A percentile compares a stretch with the other conserved stretches of the same genome.
phyloP scores from a whole-genome alignment of 2,329 filamentous ascomycete species.

The Tricladium varicosporioides region DNA sequence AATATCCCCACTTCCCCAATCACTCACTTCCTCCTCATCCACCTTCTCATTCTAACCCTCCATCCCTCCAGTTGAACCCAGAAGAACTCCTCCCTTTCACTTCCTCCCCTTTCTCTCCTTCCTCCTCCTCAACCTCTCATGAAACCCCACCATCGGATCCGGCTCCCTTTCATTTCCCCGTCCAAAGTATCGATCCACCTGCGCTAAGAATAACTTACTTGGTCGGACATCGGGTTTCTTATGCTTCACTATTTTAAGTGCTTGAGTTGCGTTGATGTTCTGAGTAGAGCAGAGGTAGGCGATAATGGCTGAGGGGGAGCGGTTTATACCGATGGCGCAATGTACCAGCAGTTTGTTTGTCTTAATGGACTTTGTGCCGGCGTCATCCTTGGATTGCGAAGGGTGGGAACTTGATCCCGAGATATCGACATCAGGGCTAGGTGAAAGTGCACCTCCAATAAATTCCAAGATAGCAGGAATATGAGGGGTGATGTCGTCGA shows the following conservation, averaged over 20 bases:
- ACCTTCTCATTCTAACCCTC: background rate
- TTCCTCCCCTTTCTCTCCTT: background rate
- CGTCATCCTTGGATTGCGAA: background rate
- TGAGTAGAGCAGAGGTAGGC: background rate
- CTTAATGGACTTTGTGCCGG: background rate
- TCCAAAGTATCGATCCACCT: background rate
- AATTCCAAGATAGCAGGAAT: slow-evolving; percentile 5
- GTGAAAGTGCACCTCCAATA: background rate
- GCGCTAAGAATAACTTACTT: background rate
- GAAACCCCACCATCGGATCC: slow-evolving; percentile 3
- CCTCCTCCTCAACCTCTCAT: background rate
- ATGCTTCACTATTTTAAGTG: background rate
- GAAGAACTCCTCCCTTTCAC: background rate
- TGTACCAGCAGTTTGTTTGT: background rate
- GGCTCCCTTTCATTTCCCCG: background rate
- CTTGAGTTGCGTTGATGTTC: background rate
- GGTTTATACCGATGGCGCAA: slow-evolving; percentile 1
- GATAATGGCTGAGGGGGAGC: background rate
- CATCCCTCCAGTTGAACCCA: background rate
- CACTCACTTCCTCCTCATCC: background rate
- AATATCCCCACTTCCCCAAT: too few species aligned
- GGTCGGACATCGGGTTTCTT: background rate
- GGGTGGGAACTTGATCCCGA: too few species aligned
- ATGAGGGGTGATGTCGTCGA: slow-evolving; percentile 18
- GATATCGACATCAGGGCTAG: background rate